phyloP scores from a whole-genome alignment of 441 rosid genomes.

The Biscutella laevigata region DNA sequence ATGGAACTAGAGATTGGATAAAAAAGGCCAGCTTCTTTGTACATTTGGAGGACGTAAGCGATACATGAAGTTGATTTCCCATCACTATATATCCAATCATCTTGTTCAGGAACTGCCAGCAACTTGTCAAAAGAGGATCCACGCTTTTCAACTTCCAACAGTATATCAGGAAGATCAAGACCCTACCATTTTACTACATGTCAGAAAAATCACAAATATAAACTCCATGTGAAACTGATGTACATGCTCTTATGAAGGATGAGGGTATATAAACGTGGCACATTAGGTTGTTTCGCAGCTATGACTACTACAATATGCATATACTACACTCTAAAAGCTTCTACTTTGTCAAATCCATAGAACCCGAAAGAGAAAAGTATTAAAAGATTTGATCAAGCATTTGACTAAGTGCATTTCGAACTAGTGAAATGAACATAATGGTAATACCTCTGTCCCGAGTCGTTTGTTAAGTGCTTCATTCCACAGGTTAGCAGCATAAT shows the following conservation, averaged over 20 bases:
- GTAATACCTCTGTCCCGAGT: constrained; percentile 75
- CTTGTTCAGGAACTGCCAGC: constrained; percentile 82
- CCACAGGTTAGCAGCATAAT: constrained; percentile 93
- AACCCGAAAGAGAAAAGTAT: neutral
- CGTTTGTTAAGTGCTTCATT: constrained; percentile 90
- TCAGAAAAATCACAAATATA: neutral
- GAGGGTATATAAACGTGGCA: no score
- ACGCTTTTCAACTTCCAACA: constrained; percentile 76
- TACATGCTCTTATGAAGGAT: neutral
- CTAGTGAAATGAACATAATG: neutral
- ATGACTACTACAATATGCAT: no score
- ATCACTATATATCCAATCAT: constrained; percentile 82
- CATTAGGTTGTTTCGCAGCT: neutral
- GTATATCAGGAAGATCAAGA: constrained; percentile 65
- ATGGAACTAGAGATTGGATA: constrained; percentile 51
- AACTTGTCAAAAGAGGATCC: constrained; percentile 77
- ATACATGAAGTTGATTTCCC: constrained; percentile 92
- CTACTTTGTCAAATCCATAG: neutral
- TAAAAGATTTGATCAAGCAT: neutral
- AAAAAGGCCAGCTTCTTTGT: constrained; percentile 88
- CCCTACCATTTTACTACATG: constrained; percentile 35
- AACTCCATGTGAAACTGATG: neutral
- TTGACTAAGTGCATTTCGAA: no score
- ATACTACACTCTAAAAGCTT: neutral
- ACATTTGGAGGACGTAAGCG: constrained; percentile 84